Evolutionary conservation across 2,329 filamentous ascomycete genomes (phyloP).

Genomic region (Aureobasidium vineae): DNA sequence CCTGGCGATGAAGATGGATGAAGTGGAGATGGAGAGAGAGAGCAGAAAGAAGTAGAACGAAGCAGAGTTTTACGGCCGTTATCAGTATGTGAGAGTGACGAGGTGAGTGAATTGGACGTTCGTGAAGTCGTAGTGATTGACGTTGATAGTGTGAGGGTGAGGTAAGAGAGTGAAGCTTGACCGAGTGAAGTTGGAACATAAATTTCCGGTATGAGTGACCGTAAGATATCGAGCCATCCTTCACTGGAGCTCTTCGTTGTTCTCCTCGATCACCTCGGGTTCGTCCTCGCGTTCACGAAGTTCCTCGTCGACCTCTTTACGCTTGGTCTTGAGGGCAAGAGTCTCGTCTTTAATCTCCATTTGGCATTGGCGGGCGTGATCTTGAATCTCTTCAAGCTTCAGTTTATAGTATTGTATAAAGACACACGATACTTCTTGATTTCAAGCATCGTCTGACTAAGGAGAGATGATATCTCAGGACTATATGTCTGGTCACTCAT

Average conservation of each 20-base stretch:
- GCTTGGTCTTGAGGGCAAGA: background rate
- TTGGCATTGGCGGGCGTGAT: background rate
- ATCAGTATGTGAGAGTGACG: background rate
- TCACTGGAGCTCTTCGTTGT: background rate
- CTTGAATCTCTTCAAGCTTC: too few species aligned
- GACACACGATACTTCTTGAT: too few species aligned
- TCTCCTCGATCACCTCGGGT: background rate
- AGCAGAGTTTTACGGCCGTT: background rate
- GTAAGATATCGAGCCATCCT: background rate
- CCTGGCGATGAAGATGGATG: background rate
- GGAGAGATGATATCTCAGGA: too few species aligned
- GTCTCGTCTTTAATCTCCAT: background rate
- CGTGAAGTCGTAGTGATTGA: background rate
- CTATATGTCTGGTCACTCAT: too few species aligned
- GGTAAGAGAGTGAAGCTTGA: background rate
- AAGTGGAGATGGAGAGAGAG: background rate
- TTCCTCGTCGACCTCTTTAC: background rate
- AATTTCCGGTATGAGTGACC: background rate
- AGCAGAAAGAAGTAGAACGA: background rate
- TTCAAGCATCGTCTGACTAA: too few species aligned
- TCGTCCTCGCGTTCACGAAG: background rate
- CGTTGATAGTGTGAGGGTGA: background rate
- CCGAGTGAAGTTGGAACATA: background rate
- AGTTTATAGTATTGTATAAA: too few species aligned
- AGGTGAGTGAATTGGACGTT: background rate